Evolutionary conservation across 495 filamentous ascomycete species (phyloP).

Genomic region (Xylaria cubensis): DNA sequence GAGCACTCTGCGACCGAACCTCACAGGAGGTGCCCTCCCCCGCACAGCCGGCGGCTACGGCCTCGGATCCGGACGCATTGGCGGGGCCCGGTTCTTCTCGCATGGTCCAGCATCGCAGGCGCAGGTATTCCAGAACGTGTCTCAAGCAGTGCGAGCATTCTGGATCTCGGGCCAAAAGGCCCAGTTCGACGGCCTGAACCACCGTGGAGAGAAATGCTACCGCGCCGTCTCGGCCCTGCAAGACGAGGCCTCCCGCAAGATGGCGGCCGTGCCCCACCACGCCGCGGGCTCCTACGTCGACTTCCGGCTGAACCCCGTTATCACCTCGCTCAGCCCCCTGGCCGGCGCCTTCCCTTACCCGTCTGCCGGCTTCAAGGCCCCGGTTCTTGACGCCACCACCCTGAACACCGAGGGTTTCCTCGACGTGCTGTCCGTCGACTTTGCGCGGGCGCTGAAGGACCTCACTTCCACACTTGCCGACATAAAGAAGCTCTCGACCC

Average conservation of each 20-base stretch:
- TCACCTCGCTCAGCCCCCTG: conserved; percentile 78
- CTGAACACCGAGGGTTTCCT: conserved; percentile 82
- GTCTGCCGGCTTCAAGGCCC: conserved; percentile 41
- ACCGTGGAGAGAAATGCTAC: conserved; percentile 78
- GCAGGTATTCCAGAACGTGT: conserved; percentile 94
- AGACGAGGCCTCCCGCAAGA: conserved; percentile 69
- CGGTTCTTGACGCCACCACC: conserved; percentile 50
- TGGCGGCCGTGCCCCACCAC: conserved; percentile 58
- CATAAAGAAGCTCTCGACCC: conserved; percentile 71
- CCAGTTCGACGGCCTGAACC: conserved; percentile 76
- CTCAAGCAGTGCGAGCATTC: conserved; percentile 87
- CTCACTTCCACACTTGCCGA: conserved; percentile 81
- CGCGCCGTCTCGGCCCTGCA: conserved; percentile 72
- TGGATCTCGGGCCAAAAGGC: conserved; percentile 85
- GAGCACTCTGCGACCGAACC: conserved; percentile 86
- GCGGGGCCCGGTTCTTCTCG: conserved; percentile 85
- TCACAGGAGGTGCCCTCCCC: conserved; percentile 86
- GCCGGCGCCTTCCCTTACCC: conserved; percentile 49
- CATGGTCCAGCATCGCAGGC: conserved; percentile 84
- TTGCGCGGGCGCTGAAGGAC: conserved; percentile 85
- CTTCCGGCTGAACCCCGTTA: conserved; percentile 84
- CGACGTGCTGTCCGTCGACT: conserved; percentile 84
- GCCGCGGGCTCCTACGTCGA: conserved; percentile 81
- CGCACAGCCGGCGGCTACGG: conserved; percentile 88
- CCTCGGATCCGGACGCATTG: conserved; percentile 68